Base-by-base conservation (phyloP, 805 yeast genomes). In the Metschnikowia kunwiensis region DNA sequence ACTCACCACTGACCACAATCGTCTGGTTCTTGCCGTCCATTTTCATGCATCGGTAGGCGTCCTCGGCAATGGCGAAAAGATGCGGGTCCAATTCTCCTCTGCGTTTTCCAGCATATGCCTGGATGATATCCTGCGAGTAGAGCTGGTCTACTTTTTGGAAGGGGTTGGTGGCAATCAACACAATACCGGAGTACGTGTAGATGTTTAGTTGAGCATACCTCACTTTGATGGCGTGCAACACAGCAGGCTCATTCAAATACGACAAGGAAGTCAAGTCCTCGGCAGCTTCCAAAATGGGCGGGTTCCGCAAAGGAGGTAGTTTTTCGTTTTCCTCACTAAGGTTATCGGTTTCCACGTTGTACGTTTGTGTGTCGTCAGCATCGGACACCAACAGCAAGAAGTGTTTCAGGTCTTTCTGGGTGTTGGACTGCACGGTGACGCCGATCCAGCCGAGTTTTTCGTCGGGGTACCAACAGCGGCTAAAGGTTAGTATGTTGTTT, bases 21-120 rank as follows among this genome's bases (percentile, higher is more conserved):
- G 98, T 91, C 65, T 91, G 98, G 65, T 91, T 89, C 51, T 78
- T 73, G 26, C 76, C 69, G 51, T 87, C 94, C 32, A 81, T 74
- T 54, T 85, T 83, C 98, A 91, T 91, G 57, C 95, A 82, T 53
- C 96, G 75, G 60, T 88, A 89, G 5, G 97, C 97, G 54, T 93
- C 97, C 62, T 89, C 97, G 18, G 98, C 97, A 51, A 91, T 91
- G 29, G 97, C 96, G 61, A 91, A 91, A 57, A 91, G 70, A 70
- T 91, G 98, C 5, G 98, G 98, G 54, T 93, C 97, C 47, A 87
- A 76, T 60, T 91, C 97, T 30, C 96, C 97, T 56, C 96, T 75
- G 54, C 86, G 77, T 55, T 83, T 86, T 16, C 96, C 95, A 7
- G 96, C 87, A 58, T 91, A 91, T 13, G 95, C 91, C 61, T 91